These are phyloP conservation scores for Volvox africanus DNA, from an alignment of 139 green algal species.

Conservation along the genomic window DNA sequence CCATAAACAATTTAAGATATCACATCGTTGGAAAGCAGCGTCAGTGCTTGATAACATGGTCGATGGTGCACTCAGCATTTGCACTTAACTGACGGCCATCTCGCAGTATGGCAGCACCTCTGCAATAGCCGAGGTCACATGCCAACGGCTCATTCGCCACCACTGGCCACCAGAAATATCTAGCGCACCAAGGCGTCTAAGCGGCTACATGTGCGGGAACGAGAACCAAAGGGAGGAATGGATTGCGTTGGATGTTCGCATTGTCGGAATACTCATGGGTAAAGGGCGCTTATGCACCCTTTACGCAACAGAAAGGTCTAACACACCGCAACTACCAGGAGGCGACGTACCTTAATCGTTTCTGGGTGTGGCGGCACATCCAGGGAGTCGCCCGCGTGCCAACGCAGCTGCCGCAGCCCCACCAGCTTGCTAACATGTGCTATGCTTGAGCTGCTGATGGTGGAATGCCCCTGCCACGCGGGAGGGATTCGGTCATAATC, in stretches of 20 bases:
- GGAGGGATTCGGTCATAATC: too few species aligned
- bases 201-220: background rate
- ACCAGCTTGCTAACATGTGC: background rate
- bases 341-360: background rate
- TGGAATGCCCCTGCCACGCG: background rate
- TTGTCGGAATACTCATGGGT: background rate
- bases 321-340: background rate
- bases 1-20: background rate
- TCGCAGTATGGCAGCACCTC: slow-evolving; percentile 7
- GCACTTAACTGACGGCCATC: background rate
- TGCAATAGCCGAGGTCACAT: background rate
- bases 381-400: background rate
- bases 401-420: slow-evolving; percentile 21
- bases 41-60: background rate
- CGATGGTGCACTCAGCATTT: background rate
- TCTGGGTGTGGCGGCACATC: background rate
- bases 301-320: background rate
- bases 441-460: slow-evolving; percentile 1
- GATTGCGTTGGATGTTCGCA: background rate
- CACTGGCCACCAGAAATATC: background rate
- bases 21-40: background rate
- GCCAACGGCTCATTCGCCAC: slow-evolving; percentile 1
- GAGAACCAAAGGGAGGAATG: background rate
- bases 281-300: too few species aligned
- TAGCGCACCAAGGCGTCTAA: background rate